Conservation (phyloP, 2,329 filamentous ascomycete genomes). For the Fusarium musae region DNA sequence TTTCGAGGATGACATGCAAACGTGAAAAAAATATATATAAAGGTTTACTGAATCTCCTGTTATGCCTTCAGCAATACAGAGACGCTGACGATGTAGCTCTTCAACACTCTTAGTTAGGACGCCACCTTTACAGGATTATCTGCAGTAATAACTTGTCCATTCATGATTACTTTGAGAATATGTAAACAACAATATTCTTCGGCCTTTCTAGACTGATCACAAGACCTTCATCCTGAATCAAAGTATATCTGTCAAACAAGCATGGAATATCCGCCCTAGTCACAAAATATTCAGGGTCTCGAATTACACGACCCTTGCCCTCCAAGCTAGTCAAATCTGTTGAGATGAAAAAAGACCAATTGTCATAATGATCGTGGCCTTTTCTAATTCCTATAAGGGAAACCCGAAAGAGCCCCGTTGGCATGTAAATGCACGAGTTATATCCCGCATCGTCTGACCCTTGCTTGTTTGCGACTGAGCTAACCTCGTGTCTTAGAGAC, state of each 20-base stretch:
- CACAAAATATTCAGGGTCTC: conserved; percentile 25
- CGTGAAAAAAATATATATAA: background rate
- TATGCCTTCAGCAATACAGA: background rate
- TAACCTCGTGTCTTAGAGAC: conserved; percentile 12
- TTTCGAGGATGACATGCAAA: too few relatives aligned
- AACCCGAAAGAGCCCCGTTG: conserved; percentile 23
- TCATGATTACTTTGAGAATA: too few relatives aligned
- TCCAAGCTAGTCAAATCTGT: conserved; percentile 20
- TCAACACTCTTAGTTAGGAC: background rate
- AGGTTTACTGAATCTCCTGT: background rate
- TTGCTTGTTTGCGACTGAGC: conserved; percentile 20
- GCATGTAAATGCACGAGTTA: conserved; percentile 5
- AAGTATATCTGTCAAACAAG: background rate
- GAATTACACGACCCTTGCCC: conserved; percentile 24
- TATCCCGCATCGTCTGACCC: conserved; percentile 34
- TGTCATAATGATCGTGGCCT: conserved; percentile 4
- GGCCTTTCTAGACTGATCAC: background rate
- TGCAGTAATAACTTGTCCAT: background rate
- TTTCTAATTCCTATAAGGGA: conserved; percentile 6
- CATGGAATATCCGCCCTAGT: background rate
- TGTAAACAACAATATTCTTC: background rate
- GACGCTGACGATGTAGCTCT: background rate
- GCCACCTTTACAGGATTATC: background rate
- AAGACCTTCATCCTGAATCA: background rate
- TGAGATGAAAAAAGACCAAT: conserved; percentile 29